These are phyloP conservation scores for Emmonsiellopsis sp. DNA, from an alignment of 2,329 filamentous ascomycete species.

Conservation along the genomic window DNA sequence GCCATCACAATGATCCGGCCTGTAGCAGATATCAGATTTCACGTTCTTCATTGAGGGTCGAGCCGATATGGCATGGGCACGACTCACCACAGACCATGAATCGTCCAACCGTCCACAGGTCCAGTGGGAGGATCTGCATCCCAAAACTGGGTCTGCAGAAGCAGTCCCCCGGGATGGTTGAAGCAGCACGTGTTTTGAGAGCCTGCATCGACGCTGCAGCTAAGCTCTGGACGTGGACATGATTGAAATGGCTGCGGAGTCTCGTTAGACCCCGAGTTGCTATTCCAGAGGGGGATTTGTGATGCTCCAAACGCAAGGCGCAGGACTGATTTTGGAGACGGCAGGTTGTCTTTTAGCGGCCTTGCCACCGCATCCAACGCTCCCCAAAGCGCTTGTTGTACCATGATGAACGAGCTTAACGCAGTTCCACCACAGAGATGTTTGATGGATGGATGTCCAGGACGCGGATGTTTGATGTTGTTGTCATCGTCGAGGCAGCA, in stretches of 20 bases:
- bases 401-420: too few relatives aligned
- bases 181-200: constrained; percentile 47
- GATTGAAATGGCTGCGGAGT: constrained; percentile 9
- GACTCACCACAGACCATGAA: constrained; percentile 47
- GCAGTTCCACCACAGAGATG: background rate
- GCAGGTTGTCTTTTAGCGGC: background rate
- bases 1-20: constrained; percentile 49
- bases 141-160: constrained; percentile 55
- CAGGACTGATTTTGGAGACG: background rate
- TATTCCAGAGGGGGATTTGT: constrained; percentile 1
- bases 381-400: background rate
- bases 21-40: constrained; percentile 11
- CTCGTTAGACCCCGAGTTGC: background rate
- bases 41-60: background rate
- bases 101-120: constrained; percentile 48
- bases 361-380: background rate
- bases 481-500: background rate
- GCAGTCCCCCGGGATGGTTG: constrained; percentile 48
- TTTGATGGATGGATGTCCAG: background rate
- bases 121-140: constrained; percentile 47
- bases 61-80: background rate
- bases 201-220: constrained; percentile 50
- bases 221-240: constrained; percentile 38
- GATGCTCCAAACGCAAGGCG: background rate
- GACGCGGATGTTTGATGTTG: background rate